Evolutionary conservation across 176 grass and related monocot genomes (phyloP).

Genomic region (Oryza meridionalis): DNA sequence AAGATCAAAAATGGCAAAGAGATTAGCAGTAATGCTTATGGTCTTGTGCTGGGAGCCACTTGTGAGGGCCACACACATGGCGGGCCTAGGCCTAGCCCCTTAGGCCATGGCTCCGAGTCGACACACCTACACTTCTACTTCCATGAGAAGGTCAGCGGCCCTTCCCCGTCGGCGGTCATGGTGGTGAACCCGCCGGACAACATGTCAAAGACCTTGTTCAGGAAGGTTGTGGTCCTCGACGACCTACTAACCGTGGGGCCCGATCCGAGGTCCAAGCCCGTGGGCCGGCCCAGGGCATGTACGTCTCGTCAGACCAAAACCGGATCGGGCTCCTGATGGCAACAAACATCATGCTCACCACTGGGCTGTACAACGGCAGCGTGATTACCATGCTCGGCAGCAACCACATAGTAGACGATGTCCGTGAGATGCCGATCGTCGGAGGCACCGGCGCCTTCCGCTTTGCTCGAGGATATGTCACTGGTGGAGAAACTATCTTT

Average conservation of each 20-base stretch:
- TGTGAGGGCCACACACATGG: not conserved
- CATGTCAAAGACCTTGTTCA: constrained; percentile 6
- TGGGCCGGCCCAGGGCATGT: constrained; percentile 47
- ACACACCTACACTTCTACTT: constrained; percentile 88
- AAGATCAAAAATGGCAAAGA: not conserved
- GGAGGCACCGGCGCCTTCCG: too few species aligned
- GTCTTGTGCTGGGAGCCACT: not conserved
- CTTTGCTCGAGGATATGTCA: too few species aligned
- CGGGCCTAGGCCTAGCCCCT: not conserved
- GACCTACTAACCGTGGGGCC: constrained; percentile 33
- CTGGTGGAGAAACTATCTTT: too few species aligned
- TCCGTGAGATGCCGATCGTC: too few species aligned
- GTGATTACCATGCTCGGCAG: too few species aligned
- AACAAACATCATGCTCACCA: constrained; percentile 36
- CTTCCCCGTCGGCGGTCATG: constrained; percentile 41
- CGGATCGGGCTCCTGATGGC: constrained; percentile 32
- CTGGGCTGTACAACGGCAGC: too few species aligned
- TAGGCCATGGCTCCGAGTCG: not conserved
- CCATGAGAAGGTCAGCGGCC: constrained; percentile 70
- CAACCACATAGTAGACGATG: too few species aligned
- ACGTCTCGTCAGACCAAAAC: not conserved
- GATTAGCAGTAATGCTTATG: not conserved
- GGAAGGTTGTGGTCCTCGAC: not conserved
- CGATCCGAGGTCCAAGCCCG: not conserved
- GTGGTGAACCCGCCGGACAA: constrained; percentile 25